These are phyloP conservation scores for Cadophora luteo-olivacea DNA, from an alignment of 2,329 filamentous ascomycete species.

Conservation along the genomic window DNA sequence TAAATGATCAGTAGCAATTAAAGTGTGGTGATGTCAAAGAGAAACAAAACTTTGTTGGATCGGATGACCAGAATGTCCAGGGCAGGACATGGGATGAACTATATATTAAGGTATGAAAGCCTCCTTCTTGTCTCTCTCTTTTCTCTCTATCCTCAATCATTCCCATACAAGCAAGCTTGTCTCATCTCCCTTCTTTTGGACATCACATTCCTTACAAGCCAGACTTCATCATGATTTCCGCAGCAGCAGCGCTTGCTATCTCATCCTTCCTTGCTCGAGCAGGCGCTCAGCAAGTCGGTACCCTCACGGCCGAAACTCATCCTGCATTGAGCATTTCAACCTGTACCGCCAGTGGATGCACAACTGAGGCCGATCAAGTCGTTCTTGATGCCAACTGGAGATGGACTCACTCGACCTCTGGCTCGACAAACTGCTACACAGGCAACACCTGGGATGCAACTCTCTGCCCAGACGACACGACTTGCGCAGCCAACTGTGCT, in stretches of 20 bases:
- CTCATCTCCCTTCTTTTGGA: background rate
- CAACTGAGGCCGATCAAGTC: slow-evolving; percentile 54
- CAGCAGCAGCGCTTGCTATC: slow-evolving; percentile 47
- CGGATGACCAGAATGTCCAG: background rate
- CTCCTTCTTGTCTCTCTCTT: background rate
- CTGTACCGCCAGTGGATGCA: slow-evolving; percentile 57
- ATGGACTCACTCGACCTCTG: slow-evolving; percentile 57
- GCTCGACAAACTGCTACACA: slow-evolving; percentile 50
- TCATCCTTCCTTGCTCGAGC: slow-evolving; percentile 52
- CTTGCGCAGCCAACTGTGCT: slow-evolving; percentile 59
- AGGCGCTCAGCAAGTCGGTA: slow-evolving; percentile 57
- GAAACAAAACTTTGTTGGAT: background rate
- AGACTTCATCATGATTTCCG: slow-evolving; percentile 40
- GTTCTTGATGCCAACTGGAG: slow-evolving; percentile 65
- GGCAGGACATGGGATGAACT: background rate
- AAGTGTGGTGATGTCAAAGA: slow-evolving; percentile 12
- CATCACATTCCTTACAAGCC: background rate
- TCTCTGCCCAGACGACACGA: slow-evolving; percentile 51
- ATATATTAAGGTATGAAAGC: background rate
- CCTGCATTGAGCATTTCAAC: slow-evolving; percentile 58
- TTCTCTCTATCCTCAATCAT: background rate
- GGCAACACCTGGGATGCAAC: slow-evolving; percentile 52
- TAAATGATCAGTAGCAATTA: slow-evolving; percentile 1
- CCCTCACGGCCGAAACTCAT: slow-evolving; percentile 55
- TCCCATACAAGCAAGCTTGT: background rate